Conservation (phyloP, 495 filamentous ascomycete genomes). For the Talaromyces wortmannii region DNA sequence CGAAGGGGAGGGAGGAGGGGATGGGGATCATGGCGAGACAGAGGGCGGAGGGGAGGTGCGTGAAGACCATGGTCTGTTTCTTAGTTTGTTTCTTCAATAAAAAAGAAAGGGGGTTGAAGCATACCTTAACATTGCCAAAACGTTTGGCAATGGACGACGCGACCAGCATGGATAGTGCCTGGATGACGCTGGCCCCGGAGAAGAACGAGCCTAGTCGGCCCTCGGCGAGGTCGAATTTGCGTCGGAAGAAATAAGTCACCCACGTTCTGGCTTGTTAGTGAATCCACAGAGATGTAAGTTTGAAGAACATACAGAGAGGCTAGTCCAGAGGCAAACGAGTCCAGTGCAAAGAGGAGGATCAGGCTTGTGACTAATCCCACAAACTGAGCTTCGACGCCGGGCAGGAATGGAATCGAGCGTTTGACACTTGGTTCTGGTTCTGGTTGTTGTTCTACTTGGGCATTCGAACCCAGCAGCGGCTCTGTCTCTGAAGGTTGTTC, state of each 20-base stretch:
- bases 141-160: slow-evolving; percentile 68
- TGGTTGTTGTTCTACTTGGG: slow-evolving; percentile 2
- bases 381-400: slow-evolving; percentile 50
- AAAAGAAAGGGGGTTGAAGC: neutral
- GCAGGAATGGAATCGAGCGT: slow-evolving; percentile 18
- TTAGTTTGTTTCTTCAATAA: neutral
- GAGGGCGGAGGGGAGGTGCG: slow-evolving; percentile 70
- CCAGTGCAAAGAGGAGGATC: slow-evolving; percentile 69
- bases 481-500: slow-evolving; percentile 24
- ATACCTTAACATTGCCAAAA: slow-evolving; percentile 66
- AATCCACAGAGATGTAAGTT: slow-evolving; percentile 5
- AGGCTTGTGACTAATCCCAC: slow-evolving; percentile 58
- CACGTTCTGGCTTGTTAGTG: slow-evolving; percentile 39
- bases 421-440: slow-evolving; percentile 9
- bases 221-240: slow-evolving; percentile 65
- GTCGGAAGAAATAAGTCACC: slow-evolving; percentile 71
- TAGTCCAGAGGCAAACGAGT: slow-evolving; percentile 75
- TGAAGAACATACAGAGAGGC: slow-evolving; percentile 51
- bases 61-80: slow-evolving; percentile 74
- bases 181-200: slow-evolving; percentile 57
- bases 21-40: slow-evolving; percentile 65
- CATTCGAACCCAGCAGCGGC: slow-evolving; percentile 33
- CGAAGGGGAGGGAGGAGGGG: slow-evolving; percentile 44
- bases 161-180: slow-evolving; percentile 62
- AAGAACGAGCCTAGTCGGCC: slow-evolving; percentile 67